These are phyloP conservation scores for Rubia yunnanensis DNA, from an alignment of 257 asterid species.

Conservation along the genomic window DNA sequence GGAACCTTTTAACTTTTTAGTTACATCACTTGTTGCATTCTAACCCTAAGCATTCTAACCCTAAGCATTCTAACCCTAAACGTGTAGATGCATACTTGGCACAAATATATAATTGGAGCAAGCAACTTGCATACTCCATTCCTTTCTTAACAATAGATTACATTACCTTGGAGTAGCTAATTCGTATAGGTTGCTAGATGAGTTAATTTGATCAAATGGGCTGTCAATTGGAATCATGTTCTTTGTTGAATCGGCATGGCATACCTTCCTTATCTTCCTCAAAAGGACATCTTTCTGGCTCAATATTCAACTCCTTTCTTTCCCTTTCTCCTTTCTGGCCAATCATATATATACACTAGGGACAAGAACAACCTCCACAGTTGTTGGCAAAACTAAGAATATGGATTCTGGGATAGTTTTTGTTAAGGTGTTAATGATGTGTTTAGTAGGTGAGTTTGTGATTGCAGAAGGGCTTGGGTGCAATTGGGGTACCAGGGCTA, in stretches of 20 bases:
- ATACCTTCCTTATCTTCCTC: constrained; percentile 43
- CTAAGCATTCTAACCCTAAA: too few species aligned
- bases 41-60: too few species aligned
- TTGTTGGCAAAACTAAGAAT: constrained; percentile 5
- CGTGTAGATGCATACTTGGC: constrained; percentile 10
- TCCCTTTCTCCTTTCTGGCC: constrained; percentile 19
- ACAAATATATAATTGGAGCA: constrained; percentile 18
- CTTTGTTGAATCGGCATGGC: constrained; percentile 31
- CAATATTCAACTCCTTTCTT: constrained; percentile 1
- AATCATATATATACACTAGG: background rate
- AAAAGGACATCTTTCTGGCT: constrained; percentile 11
- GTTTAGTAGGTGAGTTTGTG: constrained; percentile 16
- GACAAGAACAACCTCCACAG: background rate
- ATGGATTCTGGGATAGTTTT: constrained; percentile 22
- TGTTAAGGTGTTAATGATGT: constrained; percentile 14
- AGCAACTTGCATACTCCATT: constrained; percentile 29
- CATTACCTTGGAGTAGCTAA: background rate
- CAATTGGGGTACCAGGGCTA: constrained; percentile 65
- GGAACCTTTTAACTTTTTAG: too few species aligned
- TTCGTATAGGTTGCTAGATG: background rate
- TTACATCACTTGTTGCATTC: constrained; percentile 30
- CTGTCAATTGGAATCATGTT: constrained; percentile 39
- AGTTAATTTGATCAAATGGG: constrained; percentile 6
- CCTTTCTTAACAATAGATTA: constrained; percentile 36
- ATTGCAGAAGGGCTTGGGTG: constrained; percentile 42